These are phyloP conservation scores for Aspergillus caelatus DNA, from an alignment of 2,329 filamentous ascomycete genomes.

Conservation along the genomic window DNA sequence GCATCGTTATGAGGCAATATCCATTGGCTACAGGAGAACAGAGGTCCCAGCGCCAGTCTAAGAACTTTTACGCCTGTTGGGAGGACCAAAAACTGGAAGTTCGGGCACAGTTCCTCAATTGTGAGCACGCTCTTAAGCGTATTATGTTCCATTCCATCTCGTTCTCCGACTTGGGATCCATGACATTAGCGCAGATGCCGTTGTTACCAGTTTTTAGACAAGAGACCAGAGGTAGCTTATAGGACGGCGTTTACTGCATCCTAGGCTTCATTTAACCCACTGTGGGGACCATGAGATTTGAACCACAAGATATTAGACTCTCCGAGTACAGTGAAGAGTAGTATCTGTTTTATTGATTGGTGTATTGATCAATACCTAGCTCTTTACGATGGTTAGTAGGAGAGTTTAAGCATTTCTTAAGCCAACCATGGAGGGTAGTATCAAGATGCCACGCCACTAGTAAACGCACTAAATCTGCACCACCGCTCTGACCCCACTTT, in stretches of 20 bases:
- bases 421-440: neutral
- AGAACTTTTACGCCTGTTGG: no score
- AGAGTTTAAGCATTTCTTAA: neutral
- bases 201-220: neutral
- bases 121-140: no score
- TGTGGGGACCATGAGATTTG: neutral
- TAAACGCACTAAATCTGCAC: neutral
- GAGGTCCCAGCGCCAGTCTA: no score
- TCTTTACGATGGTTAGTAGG: neutral
- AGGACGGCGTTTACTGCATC: neutral
- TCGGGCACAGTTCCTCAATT: no score
- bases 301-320: no score
- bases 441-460: neutral
- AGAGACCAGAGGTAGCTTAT: neutral
- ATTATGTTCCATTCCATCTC: no score
- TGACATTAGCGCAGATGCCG: constrained; percentile 3
- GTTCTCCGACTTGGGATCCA: no score
- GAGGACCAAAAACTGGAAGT: no score
- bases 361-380: no score
- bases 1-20: no score
- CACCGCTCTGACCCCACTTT: neutral
- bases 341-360: neutral
- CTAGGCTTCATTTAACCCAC: neutral
- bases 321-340: neutral
- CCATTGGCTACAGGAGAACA: no score